Conservation (phyloP, 352 stramenopile genomes). For the Phytopythium delawarense region DNA sequence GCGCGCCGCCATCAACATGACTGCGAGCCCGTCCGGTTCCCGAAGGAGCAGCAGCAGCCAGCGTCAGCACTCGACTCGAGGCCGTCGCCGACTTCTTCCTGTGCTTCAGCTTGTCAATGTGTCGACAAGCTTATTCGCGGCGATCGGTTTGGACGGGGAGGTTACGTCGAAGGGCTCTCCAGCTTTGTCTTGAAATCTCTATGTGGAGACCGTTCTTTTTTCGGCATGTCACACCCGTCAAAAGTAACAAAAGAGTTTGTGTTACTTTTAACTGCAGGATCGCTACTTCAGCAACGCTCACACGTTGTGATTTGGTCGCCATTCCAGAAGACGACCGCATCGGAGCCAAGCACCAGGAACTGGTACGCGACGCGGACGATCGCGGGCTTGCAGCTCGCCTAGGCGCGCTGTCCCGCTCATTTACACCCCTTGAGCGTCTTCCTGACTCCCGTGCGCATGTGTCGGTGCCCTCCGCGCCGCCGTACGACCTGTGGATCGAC, state of each 20-base stretch:
- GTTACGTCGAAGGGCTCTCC: neutral
- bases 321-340: no score
- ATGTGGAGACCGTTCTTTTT: neutral
- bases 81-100: neutral
- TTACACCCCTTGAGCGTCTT: neutral
- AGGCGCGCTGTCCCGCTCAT: neutral
- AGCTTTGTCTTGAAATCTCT: neutral
- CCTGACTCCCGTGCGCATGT: neutral
- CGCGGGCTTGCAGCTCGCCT: no score
- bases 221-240: neutral
- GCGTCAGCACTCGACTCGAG: neutral
- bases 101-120: neutral
- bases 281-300: no score
- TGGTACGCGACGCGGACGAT: no score
- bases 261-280: no score
- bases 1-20: slow-evolving; percentile 4
- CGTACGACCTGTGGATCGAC: neutral
- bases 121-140: neutral
- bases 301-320: no score
- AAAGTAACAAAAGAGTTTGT: no score
- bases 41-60: neutral
- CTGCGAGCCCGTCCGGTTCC: neutral
- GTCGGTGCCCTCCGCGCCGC: neutral
- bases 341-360: no score
- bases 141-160: neutral